These are phyloP conservation scores for Hemisphaericaspora xylofermentans DNA, from an alignment of 1,139 yeast genomes.

Conservation along the genomic window DNA sequence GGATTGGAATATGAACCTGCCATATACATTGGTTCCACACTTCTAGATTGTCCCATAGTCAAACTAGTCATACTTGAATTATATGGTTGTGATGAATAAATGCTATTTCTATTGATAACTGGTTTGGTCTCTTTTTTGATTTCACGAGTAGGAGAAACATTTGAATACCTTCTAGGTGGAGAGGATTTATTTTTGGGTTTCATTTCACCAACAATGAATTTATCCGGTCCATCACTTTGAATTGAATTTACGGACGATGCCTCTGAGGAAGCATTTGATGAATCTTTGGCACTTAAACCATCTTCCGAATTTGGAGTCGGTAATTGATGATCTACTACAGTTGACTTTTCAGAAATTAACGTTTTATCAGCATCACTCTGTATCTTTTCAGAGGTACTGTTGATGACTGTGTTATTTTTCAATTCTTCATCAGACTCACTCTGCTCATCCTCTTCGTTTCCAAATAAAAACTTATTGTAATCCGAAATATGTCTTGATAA, in stretches of 20 bases:
- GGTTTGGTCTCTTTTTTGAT: constrained; percentile 1
- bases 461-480: constrained; percentile 32
- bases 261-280: constrained; percentile 28
- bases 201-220: constrained; percentile 32
- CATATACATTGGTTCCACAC: constrained; percentile 7
- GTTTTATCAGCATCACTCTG: constrained; percentile 6
- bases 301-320: constrained; percentile 16
- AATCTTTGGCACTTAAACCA: constrained; percentile 20
- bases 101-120: background rate
- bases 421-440: constrained; percentile 14
- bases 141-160: constrained; percentile 3
- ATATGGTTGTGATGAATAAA: constrained; percentile 3
- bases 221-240: constrained; percentile 37
- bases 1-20: constrained; percentile 17
- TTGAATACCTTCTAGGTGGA: constrained; percentile 1
- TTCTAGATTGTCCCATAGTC: constrained; percentile 1
- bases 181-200: constrained; percentile 14
- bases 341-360: constrained; percentile 5
- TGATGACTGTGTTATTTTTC: constrained; percentile 3
- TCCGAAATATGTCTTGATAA: constrained; percentile 32
- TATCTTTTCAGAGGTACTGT: background rate
- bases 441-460: constrained; percentile 21
- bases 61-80: background rate
- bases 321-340: constrained; percentile 12
- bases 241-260: constrained; percentile 35